Evolutionary conservation across 176 grass and related monocot genomes (phyloP).

Genomic region (Zea luxurians): DNA sequence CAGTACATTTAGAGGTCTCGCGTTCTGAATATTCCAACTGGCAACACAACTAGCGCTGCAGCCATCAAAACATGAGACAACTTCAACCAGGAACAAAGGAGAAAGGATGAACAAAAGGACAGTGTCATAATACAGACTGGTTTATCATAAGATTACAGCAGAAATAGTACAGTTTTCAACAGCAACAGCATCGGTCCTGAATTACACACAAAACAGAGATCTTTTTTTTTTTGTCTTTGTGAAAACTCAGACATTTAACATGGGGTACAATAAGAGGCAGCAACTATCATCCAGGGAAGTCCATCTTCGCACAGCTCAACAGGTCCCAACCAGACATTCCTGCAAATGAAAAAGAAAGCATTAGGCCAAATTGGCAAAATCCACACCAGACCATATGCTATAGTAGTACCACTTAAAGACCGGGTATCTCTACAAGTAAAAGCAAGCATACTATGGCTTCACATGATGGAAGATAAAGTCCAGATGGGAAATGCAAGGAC

Average conservation of each 20-base stretch:
- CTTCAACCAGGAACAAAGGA: too few relatives aligned
- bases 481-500: not conserved
- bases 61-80: too few relatives aligned
- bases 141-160: conserved; percentile 14
- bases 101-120: not conserved
- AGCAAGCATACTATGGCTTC: conserved; percentile 7
- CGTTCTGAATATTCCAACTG: too few relatives aligned
- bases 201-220: conserved; percentile 19
- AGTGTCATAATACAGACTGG: not conserved
- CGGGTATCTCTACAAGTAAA: not conserved
- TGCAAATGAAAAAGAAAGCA: conserved; percentile 33
- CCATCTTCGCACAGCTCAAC: conserved; percentile 9
- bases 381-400: not conserved
- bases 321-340: conserved; percentile 17
- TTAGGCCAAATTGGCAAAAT: conserved; percentile 2
- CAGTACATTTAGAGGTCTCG: too few relatives aligned
- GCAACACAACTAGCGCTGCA: too few relatives aligned
- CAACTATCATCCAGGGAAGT: conserved; percentile 39
- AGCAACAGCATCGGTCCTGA: not conserved
- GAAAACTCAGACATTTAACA: conserved; percentile 19
- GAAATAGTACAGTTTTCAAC: not conserved
- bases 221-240: conserved; percentile 8
- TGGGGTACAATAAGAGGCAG: conserved; percentile 8
- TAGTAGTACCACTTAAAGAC: conserved; percentile 2
- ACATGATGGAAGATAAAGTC: not conserved